Base-by-base conservation (phyloP, 768 basidiomycete genomes). In the Exidia glandulosa region DNA sequence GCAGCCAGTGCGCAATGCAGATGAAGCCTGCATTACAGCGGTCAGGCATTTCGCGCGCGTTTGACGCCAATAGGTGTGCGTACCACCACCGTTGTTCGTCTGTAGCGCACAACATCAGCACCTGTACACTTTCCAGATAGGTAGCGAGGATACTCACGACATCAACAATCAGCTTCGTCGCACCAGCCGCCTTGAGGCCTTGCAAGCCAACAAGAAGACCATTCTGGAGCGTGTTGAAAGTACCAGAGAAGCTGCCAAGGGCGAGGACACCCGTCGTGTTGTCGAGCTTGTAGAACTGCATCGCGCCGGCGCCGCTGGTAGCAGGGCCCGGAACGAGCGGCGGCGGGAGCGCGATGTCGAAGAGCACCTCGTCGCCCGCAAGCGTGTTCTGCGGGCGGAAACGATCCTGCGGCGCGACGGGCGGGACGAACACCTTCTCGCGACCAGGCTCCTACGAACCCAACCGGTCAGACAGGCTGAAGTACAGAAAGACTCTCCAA, bases 251-350 rank as follows among this genome's bases (percentile, higher is more conserved):
- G 67, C 81, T 82, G 14, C 82, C 81, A 4, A 84, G 73, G 3
- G 81, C 79, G 34, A 83, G 71, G 12, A 83, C 78, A 33, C 82
- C 82, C 3, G 81, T 84, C 58, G 69, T 74, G 25, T 73, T 74
- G 62, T 82, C 81, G 23, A 82, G 70, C 66, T 82, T 66, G 64
- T 76, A 81, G 65, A 84, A 84, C 62, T 81, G 78, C 2, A 78
- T 78, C 33, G 78, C 80, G n/a, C 77, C 75, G 64, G 80, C 80
- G 50, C 76, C 76, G 52, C 72, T 70, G 19, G 78, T 68, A 5
- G 77, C 67, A 16, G 58, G 32, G 14, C 62, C 45, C 2, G 83
- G 83, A 33, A 62, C 60, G 12, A 75, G 64, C 14, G 48, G 66
- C 3, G 72, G 68, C 2, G 74, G 75, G 16, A 76, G 68, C 14